Percentiles rank a stretch among this genome's conserved stretches.
These are phyloP conservation scores for Nothomitra cinnamomea DNA, from an alignment of 2,329 filamentous ascomycete genomes.

Conservation along the genomic window DNA sequence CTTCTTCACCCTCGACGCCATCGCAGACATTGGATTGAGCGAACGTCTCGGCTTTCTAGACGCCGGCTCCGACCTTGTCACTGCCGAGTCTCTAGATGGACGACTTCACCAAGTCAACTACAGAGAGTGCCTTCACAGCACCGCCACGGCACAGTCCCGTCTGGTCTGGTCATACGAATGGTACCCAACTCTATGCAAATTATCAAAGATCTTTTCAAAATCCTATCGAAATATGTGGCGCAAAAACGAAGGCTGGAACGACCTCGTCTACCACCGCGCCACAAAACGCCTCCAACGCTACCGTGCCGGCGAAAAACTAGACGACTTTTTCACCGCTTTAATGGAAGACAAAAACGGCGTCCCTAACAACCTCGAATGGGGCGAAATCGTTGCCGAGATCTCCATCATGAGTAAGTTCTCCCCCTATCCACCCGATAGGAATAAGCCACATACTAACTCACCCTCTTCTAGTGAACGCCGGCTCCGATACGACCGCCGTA, in stretches of 20 bases:
- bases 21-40: slow-evolving; percentile 37
- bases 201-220: slow-evolving; percentile 30
- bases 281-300: slow-evolving; percentile 28
- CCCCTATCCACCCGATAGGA: not conserved
- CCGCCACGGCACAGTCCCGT: slow-evolving; percentile 31
- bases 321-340: slow-evolving; percentile 40
- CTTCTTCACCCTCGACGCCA: slow-evolving; percentile 39
- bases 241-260: slow-evolving; percentile 27
- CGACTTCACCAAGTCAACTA: slow-evolving; percentile 28
- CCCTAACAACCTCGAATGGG: slow-evolving; percentile 33
- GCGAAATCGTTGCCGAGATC: slow-evolving; percentile 40
- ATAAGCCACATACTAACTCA: slow-evolving; percentile 17
- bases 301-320: slow-evolving; percentile 34
- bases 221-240: slow-evolving; percentile 23
- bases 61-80: slow-evolving; percentile 27
- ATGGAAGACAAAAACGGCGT: slow-evolving; percentile 32
- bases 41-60: slow-evolving; percentile 36
- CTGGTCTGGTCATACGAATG: slow-evolving; percentile 34
- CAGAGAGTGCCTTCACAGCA: slow-evolving; percentile 34
- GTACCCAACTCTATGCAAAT: slow-evolving; percentile 30
- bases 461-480: slow-evolving; percentile 27
- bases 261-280: slow-evolving; percentile 30
- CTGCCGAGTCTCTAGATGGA: slow-evolving; percentile 29
- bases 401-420: slow-evolving; percentile 25
- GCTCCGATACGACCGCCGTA: slow-evolving; percentile 34